These are phyloP conservation scores for Termitomyces titanicus DNA, from an alignment of 768 basidiomycete species.

Conservation along the genomic window DNA sequence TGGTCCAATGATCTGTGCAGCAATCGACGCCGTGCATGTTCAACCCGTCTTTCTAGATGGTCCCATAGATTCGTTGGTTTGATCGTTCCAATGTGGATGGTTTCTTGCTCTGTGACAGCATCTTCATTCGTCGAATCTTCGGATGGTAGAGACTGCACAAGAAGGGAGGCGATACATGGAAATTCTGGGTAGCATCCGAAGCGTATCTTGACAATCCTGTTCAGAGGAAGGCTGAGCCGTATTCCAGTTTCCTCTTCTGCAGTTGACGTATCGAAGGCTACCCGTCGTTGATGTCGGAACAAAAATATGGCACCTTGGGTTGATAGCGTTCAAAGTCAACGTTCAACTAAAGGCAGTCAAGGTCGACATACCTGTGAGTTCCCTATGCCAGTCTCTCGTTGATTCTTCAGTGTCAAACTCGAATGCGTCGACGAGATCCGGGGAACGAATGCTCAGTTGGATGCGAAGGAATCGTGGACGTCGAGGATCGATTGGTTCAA, in stretches of 20 bases:
- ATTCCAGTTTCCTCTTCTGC: conserved; percentile 33
- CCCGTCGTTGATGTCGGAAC: conserved; percentile 38
- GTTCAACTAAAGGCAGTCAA: neutral
- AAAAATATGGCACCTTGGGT: conserved; percentile 41
- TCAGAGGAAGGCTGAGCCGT: conserved; percentile 43
- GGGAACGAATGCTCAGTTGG: conserved; percentile 26
- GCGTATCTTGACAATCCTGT: conserved; percentile 27
- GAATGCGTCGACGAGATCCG: conserved; percentile 22
- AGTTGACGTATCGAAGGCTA: conserved; percentile 24
- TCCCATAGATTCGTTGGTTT: conserved; percentile 21
- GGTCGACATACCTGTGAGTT: conserved; percentile 35
- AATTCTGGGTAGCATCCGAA: conserved; percentile 23
- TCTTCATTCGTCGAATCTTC: conserved; percentile 19
- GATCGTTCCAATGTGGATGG: conserved; percentile 29
- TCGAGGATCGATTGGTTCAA: conserved; percentile 42
- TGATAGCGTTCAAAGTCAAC: neutral
- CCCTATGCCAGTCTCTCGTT: conserved; percentile 45
- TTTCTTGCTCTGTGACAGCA: conserved; percentile 19
- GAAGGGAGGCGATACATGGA: conserved; percentile 22
- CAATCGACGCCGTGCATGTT: conserved; percentile 25
- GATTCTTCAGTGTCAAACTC: conserved; percentile 62
- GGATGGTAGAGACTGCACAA: conserved; percentile 16
- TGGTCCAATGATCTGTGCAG: conserved; percentile 7
- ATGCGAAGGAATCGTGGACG: conserved; percentile 40
- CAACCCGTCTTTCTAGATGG: conserved; percentile 22